Evolutionary conservation across 192 early-diverging fungal species (phyloP).

Genomic region (Linnemannia hyalina): DNA sequence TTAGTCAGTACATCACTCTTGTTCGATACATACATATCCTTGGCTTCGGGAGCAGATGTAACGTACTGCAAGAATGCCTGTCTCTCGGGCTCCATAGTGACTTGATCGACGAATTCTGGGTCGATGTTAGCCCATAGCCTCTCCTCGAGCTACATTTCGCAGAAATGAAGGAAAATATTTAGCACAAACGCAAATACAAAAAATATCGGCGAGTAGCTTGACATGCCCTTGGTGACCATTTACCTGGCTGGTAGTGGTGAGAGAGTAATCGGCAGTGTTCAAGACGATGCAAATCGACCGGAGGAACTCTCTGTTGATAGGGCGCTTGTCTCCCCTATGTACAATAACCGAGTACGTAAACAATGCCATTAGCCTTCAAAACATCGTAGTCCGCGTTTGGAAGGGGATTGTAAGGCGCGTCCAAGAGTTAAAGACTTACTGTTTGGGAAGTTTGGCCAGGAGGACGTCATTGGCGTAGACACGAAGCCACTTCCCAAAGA

Average conservation of each 20-base stretch:
- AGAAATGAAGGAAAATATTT: neutral
- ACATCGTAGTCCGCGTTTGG: neutral
- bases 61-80: slow-evolving; percentile 85
- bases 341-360: slow-evolving; percentile 13
- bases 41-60: neutral
- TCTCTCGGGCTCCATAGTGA: slow-evolving; percentile 81
- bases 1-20: neutral
- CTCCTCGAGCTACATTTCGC: slow-evolving; percentile 83
- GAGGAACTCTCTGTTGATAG: slow-evolving; percentile 76
- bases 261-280: slow-evolving; percentile 97
- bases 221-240: neutral
- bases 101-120: slow-evolving; percentile 70
- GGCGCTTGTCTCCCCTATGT: slow-evolving; percentile 71
- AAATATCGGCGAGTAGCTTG: neutral
- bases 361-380: neutral
- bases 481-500: slow-evolving; percentile 86
- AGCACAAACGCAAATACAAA: neutral
- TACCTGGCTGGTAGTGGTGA: slow-evolving; percentile 82
- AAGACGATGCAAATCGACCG: slow-evolving; percentile 81
- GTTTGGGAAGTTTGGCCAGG: slow-evolving; percentile 77
- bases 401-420: neutral
- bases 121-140: slow-evolving; percentile 90
- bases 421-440: slow-evolving; percentile 16
- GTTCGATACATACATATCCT: neutral
- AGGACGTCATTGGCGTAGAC: slow-evolving; percentile 86